phyloP scores from a whole-genome alignment of 2,329 filamentous ascomycete genomes.

The Trichoderma lentiforme region DNA sequence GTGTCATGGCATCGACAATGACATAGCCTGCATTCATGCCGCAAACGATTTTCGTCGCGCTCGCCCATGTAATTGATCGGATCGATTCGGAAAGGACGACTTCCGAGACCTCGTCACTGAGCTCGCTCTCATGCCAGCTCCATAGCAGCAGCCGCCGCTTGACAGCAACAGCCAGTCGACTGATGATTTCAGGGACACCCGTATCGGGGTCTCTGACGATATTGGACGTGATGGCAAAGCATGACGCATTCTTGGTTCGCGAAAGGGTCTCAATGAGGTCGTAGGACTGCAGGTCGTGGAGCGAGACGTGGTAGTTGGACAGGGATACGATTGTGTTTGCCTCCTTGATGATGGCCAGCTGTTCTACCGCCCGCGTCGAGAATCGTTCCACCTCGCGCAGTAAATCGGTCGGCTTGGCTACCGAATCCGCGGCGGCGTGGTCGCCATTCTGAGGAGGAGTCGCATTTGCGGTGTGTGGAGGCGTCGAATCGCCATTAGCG shows the following conservation, averaged over 20 bases:
- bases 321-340: conserved; percentile 87
- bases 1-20: conserved; percentile 77
- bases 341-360: conserved; percentile 94
- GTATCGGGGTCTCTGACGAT: conserved; percentile 86
- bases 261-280: conserved; percentile 73
- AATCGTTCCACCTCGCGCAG: conserved; percentile 93
- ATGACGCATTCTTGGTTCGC: conserved; percentile 82
- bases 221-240: conserved; percentile 92
- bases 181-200: conserved; percentile 89
- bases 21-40: conserved; percentile 91
- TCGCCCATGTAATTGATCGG: conserved; percentile 88
- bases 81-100: conserved; percentile 78
- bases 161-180: conserved; percentile 83
- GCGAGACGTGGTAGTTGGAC: conserved; percentile 82
- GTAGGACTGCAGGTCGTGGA: conserved; percentile 86
- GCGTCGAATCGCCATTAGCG: conserved; percentile 33
- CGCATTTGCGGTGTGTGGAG: conserved; percentile 29
- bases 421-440: conserved; percentile 29
- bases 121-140: conserved; percentile 95
- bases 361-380: conserved; percentile 82
- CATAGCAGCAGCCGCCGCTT: conserved; percentile 87
- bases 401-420: conserved; percentile 68
- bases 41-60: conserved; percentile 78
- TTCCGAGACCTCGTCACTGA: conserved; percentile 70
- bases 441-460: conserved; percentile 31